Evolutionary conservation across 148 eudicot genomes (phyloP), one percentile per base, ranked within the genome.

Genomic region (Persicaria maculosa): DNA sequence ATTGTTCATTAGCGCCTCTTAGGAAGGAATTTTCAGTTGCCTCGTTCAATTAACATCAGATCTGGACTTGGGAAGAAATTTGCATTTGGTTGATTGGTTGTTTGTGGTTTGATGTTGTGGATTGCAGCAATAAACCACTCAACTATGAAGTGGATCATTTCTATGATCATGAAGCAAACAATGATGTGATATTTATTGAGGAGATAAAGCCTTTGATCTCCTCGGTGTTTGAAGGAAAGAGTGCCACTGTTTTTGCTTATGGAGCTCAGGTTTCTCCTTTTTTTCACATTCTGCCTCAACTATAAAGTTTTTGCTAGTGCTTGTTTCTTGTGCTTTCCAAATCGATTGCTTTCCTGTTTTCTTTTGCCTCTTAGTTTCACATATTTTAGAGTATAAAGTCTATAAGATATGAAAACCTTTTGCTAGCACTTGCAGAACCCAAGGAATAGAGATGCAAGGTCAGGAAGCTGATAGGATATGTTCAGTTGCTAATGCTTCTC

Each of bases 231-330:
- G 79, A 81, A 77, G 97, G 97, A 40, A 83, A 78, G 75, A 85
- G 88, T 61, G 78, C 78, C 48, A 78, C 97, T 0, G 74, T 95
- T 71, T 84, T 95, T 74, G 94, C 91, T 17, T 89, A 83, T 67
- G 97, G 99, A 75, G 89, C 97, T 47, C 94, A 88, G 88, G 99
- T 95, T 50, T 31, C 74, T 48, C 6, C 71, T 74, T 74, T 50
- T 19, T 65, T 72, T 7, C 16, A 20, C 48, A 43, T 17, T 40
- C 19, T 19, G 15, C 12, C 45, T 25, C 31, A 25, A 25, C 31
- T 25, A 25, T 25, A 25, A 25, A n/a, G 31, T 25, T 25, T 25
- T 25, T 62, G 36, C 8, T 62, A 8, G 10, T 62, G 44, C 43
- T 53, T 53, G 14, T 53, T 15, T 53, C n/a, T 25, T 14, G n/a